Conservation (phyloP, 495 filamentous ascomycete genomes). For the Lasiosphaeriaceae sp. region DNA sequence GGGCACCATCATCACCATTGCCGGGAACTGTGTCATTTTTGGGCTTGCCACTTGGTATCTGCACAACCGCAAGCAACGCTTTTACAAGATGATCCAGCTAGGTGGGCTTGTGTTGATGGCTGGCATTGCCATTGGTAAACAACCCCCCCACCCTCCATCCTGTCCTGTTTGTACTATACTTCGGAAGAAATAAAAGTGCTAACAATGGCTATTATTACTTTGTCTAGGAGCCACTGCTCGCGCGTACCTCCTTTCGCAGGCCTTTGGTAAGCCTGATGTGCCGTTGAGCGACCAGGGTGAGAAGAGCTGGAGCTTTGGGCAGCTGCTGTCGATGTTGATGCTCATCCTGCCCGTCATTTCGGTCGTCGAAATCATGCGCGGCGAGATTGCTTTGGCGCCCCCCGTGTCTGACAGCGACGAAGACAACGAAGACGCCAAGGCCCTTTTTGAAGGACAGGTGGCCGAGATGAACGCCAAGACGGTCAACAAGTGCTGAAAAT, state of each 20-base stretch:
- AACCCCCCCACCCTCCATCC: no score
- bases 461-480: constrained; percentile 3
- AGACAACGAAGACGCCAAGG: constrained; percentile 19
- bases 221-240: constrained; percentile 44
- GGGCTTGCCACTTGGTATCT: constrained; percentile 52
- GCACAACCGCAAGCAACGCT: constrained; percentile 42
- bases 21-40: constrained; percentile 48
- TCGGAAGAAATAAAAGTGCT: neutral
- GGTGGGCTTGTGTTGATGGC: constrained; percentile 44
- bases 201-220: no score
- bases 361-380: constrained; percentile 51
- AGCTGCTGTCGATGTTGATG: constrained; percentile 51
- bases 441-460: constrained; percentile 21
- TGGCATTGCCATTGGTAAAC: constrained; percentile 40
- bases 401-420: constrained; percentile 24
- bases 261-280: constrained; percentile 45
- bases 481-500: neutral
- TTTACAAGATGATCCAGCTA: constrained; percentile 44
- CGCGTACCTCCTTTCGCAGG: constrained; percentile 47
- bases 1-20: constrained; percentile 51
- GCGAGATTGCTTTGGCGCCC: constrained; percentile 45
- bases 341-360: constrained; percentile 51
- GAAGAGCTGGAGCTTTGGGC: constrained; percentile 56
- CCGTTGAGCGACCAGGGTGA: constrained; percentile 44
- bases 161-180: neutral